Conservation (phyloP, 129 eudicot genomes). For the Glebionis coronaria region DNA sequence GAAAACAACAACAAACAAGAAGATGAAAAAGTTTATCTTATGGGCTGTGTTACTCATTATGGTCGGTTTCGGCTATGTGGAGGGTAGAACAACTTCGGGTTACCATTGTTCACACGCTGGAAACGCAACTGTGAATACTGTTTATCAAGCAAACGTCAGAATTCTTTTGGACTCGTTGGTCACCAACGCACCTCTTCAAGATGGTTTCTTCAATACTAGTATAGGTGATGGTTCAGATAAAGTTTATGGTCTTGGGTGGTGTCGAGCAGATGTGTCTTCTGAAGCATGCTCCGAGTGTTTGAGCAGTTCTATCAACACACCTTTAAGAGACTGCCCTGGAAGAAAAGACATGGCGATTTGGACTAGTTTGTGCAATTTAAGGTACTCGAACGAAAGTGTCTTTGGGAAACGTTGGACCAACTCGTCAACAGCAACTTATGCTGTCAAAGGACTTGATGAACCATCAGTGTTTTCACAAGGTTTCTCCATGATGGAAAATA, state of each 20-base stretch:
- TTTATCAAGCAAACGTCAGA: conserved; percentile 14
- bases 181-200: not conserved
- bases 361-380: not conserved
- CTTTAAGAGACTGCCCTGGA: not conserved
- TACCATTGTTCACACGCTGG: not conserved
- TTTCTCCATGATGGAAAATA: conserved; percentile 12
- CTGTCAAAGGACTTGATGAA: not conserved
- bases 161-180: not conserved
- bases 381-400: not conserved
- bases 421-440: not conserved
- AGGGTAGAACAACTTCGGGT: not conserved
- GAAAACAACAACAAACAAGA: not conserved
- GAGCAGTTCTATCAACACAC: too few species aligned
- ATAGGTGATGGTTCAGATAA: not conserved
- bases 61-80: conserved; percentile 3
- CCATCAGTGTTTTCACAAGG: conserved; percentile 15
- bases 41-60: conserved; percentile 10
- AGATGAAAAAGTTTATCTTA: conserved; percentile 20
- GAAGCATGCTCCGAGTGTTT: not conserved
- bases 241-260: conserved; percentile 7
- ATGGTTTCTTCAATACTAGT: conserved; percentile 17
- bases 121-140: conserved; percentile 11
- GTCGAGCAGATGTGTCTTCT: conserved; percentile 1
- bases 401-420: conserved; percentile 4
- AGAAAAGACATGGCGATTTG: not conserved